Evolutionary conservation across 2,329 filamentous ascomycete species (phyloP), one percentile per base, ranked within the genome.

Genomic region (Claviceps spartinae): DNA sequence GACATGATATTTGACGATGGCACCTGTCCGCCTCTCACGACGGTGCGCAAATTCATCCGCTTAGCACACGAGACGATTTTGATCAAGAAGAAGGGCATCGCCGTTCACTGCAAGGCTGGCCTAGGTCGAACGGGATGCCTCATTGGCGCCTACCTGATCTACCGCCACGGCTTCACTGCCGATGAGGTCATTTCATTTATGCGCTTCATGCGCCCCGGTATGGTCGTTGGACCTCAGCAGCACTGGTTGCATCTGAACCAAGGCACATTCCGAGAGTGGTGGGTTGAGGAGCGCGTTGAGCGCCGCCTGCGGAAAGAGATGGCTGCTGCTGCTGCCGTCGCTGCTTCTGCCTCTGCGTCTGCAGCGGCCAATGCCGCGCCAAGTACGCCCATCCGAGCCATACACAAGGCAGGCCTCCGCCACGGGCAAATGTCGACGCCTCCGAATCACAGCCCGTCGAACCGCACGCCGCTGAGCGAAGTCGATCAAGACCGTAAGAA

Each of bases 1-100:
- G 93, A 98, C 71, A 98, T 98, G 93, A 97, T 98, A 63, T 98
- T 98, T 64, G 93, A 97, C 63, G 93, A 98, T 61, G 93, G 93
- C 57, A 98, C 93, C 4, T 98, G 93, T 67, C 93, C 93, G 22
- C 83, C 88, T 2, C 74, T 98, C 50, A 81, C 81, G 18, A 83
- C 90, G n/a, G 93, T 98, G 30, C 83, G 88, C 59, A 90, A 90
- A 65, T 98, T 98, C 66, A 91, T 98, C 67, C 88, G 88, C 59
- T 77, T 98, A 54, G 90, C 93, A 1, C 93, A 97, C 64, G 86
- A 95, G 65, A 95, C 86, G 69, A 98, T 98, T 63, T 90, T 84
- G 1, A 77, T 90, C 49, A 87, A 86, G 71, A 88, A 90, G 70
- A 90, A 89, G 76, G 86, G 85, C 46, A 96, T 98, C 58, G 93